phyloP scores from a whole-genome alignment of 23 red algal species.

The Gracilaria caudata region DNA sequence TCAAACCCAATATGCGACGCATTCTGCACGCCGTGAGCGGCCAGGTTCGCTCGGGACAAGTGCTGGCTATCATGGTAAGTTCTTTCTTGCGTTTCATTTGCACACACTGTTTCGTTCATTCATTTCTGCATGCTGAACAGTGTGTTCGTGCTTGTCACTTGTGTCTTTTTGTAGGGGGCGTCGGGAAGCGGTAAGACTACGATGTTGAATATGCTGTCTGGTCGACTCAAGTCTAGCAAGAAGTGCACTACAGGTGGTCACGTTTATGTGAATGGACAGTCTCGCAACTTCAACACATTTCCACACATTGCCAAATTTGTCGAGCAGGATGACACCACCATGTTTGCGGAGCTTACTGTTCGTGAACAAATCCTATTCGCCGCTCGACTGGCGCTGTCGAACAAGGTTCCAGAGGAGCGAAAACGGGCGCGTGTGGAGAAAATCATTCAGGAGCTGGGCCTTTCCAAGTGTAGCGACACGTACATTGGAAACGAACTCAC shows the following conservation, averaged over 20 bases:
- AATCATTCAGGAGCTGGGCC: constrained; percentile 75
- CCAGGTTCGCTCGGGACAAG: constrained; percentile 62
- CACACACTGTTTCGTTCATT: neutral
- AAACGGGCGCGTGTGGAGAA: constrained; percentile 50
- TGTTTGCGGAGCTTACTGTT: constrained; percentile 95
- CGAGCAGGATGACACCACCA: constrained; percentile 82
- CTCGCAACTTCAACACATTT: constrained; percentile 57
- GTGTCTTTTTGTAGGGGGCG: constrained; percentile 14
- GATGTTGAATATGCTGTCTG: constrained; percentile 86
- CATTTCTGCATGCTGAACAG: neutral
- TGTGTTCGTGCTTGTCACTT: too few relatives aligned
- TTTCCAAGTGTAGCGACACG: constrained; percentile 63
- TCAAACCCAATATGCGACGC: constrained; percentile 33
- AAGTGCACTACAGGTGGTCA: constrained; percentile 58
- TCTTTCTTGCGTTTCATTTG: neutral
- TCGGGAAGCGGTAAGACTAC: constrained; percentile 91
- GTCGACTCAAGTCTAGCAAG: constrained; percentile 66
- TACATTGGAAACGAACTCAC: constrained; percentile 68
- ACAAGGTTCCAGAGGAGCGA: constrained; percentile 11
- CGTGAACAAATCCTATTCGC: constrained; percentile 83
- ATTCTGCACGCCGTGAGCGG: constrained; percentile 60
- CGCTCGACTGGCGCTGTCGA: constrained; percentile 49
- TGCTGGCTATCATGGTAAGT: constrained; percentile 70
- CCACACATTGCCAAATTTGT: constrained; percentile 75
- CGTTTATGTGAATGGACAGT: constrained; percentile 69